These are phyloP conservation scores for Cytospora paraplurivora DNA, from an alignment of 2,329 filamentous ascomycete genomes.

Conservation along the genomic window DNA sequence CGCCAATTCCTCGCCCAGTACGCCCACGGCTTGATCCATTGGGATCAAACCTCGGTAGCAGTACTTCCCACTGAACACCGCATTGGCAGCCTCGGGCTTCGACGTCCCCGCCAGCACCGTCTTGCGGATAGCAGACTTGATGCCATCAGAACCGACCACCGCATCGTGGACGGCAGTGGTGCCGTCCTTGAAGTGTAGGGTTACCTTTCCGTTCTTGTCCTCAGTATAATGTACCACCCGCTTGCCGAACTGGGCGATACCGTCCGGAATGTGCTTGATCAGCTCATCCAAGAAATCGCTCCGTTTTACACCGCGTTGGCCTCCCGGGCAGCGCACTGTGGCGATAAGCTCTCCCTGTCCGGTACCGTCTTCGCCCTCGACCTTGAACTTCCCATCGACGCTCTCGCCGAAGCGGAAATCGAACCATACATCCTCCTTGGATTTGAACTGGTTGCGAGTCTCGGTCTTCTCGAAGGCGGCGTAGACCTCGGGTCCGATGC, in stretches of 20 bases:
- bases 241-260: conserved; percentile 28
- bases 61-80: conserved; percentile 57
- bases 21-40: conserved; percentile 55
- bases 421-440: conserved; percentile 35
- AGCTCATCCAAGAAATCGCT: conserved; percentile 32
- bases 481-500: conserved; percentile 32
- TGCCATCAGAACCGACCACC: conserved; percentile 36
- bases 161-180: conserved; percentile 26
- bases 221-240: conserved; percentile 26
- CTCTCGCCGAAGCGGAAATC: conserved; percentile 33
- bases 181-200: conserved; percentile 27
- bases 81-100: conserved; percentile 42
- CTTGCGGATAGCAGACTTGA: conserved; percentile 43
- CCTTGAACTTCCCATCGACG: conserved; percentile 26
- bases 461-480: conserved; percentile 36
- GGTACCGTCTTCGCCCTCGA: conserved; percentile 21
- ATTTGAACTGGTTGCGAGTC: conserved; percentile 34
- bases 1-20: conserved; percentile 47
- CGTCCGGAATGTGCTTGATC: conserved; percentile 29
- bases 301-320: conserved; percentile 34
- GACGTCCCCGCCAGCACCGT: conserved; percentile 49
- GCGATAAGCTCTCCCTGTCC: conserved; percentile 26
- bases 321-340: conserved; percentile 23
- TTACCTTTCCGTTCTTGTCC: conserved; percentile 8
- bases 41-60: conserved; percentile 55